Percentiles rank a stretch among this genome's conserved stretches.
These are phyloP conservation scores for Trametes maxima DNA, from an alignment of 768 basidiomycete genomes.

Conservation along the genomic window DNA sequence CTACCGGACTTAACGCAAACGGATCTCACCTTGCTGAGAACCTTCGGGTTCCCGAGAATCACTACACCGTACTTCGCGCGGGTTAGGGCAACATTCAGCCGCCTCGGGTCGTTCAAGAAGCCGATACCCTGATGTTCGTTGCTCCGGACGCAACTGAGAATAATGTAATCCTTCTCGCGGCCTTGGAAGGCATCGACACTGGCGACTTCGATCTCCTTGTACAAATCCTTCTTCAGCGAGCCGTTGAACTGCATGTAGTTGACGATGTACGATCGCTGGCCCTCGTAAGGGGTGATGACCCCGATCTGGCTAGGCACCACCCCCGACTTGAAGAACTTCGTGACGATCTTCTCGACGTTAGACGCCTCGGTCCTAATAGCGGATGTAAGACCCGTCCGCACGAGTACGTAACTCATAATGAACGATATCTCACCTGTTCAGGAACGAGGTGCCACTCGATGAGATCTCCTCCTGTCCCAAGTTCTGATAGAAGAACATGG, in stretches of 20 bases:
- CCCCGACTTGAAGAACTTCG: conserved; percentile 99
- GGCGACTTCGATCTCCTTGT: conserved; percentile 99
- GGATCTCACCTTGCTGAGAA: conserved; percentile 87
- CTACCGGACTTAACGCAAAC: conserved; percentile 5
- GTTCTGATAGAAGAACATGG: conserved; percentile 99
- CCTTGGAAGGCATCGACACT: conserved; percentile 99
- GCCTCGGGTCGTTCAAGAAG: conserved; percentile 96
- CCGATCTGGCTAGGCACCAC: conserved; percentile 96
- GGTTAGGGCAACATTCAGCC: conserved; percentile 95
- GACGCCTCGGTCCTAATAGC: conserved; percentile 87
- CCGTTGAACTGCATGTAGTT: conserved; percentile 99
- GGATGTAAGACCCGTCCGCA: conserved; percentile 11
- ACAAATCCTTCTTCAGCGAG: conserved; percentile 97
- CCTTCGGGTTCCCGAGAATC: conserved; percentile 99
- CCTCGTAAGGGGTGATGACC: conserved; percentile 98
- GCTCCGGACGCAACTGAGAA: conserved; percentile 94
- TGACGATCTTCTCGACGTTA: conserved; percentile 99
- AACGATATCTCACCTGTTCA: conserved; percentile 68
- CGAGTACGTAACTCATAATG: conserved; percentile 21
- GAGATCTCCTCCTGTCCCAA: conserved; percentile 99
- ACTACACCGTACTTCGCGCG: conserved; percentile 98
- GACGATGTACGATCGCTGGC: conserved; percentile 96
- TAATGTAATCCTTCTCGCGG: conserved; percentile 99
- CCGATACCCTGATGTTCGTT: conserved; percentile 99
- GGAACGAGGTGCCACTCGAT: conserved; percentile 96